phyloP scores from a whole-genome alignment of 106 monocot genomes.

The Acorus gramineus region DNA sequence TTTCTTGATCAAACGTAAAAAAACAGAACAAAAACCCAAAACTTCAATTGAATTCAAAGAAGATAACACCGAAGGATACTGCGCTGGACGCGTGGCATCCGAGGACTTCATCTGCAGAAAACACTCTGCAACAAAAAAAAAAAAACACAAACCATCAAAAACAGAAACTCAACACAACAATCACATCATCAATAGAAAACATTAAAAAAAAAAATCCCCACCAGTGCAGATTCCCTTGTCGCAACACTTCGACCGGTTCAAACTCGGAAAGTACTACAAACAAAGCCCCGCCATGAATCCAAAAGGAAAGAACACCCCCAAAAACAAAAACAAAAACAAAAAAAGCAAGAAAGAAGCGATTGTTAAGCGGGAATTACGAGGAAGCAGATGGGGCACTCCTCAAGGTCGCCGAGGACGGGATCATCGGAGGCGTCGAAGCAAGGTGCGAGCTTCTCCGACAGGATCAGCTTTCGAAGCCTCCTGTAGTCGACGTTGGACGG shows the following conservation, averaged over 20 bases:
- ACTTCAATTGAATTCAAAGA: not conserved
- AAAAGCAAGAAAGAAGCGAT: not conserved
- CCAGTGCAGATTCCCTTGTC: constrained; percentile 70
- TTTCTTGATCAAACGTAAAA: not conserved
- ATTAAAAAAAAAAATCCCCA: constrained; percentile 6
- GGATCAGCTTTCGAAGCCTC: constrained; percentile 52
- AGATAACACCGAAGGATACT: constrained; percentile 30
- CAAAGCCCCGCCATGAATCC: not conserved
- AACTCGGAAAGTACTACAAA: constrained; percentile 53
- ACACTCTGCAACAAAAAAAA: constrained; percentile 36
- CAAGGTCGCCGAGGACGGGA: constrained; percentile 20
- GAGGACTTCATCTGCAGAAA: constrained; percentile 50
- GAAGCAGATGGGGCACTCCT: constrained; percentile 84
- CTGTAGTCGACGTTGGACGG: constrained; percentile 49
- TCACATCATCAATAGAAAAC: not conserved
- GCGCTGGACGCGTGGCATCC: constrained; percentile 9
- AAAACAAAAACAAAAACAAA: not conserved
- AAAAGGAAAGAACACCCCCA: not conserved
- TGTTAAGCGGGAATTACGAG: constrained; percentile 15
- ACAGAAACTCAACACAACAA: not conserved
- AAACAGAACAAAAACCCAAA: not conserved
- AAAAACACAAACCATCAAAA: constrained; percentile 1
- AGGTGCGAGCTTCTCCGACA: constrained; percentile 47
- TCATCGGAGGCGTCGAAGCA: constrained; percentile 62
- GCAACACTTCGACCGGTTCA: constrained; percentile 67